phyloP scores from a whole-genome alignment of 1,139 yeast species.

The Kodamaea arcana region DNA sequence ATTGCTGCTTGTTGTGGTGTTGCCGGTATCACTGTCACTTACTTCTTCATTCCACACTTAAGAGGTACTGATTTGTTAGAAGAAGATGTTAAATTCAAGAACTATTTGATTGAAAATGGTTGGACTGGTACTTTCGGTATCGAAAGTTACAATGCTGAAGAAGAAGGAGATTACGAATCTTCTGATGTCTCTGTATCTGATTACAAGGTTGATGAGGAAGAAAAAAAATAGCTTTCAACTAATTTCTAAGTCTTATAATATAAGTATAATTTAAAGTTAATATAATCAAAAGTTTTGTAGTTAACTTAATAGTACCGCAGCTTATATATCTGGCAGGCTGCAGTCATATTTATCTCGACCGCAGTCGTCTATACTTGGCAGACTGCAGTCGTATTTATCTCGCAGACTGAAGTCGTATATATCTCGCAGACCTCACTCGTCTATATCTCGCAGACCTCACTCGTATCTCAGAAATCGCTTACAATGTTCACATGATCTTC shows the following conservation, averaged over 20 bases:
- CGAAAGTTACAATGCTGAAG: conserved; percentile 19
- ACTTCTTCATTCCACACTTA: conserved; percentile 62
- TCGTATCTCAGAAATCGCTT: too few relatives aligned
- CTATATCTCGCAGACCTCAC: too few relatives aligned
- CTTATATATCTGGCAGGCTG: too few relatives aligned
- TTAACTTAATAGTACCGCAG: too few relatives aligned
- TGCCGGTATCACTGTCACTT: conserved; percentile 60
- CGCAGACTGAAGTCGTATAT: too few relatives aligned
- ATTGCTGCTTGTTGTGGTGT: conserved; percentile 70
- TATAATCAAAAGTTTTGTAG: too few relatives aligned
- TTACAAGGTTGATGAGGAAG: background rate
- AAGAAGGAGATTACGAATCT: conserved; percentile 8
- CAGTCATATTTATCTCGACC: too few relatives aligned
- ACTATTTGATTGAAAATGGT: conserved; percentile 57
- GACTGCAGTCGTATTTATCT: too few relatives aligned
- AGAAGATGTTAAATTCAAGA: conserved; percentile 62
- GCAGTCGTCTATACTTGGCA: too few relatives aligned
- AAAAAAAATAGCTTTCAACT: too few relatives aligned
- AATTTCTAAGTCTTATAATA: background rate
- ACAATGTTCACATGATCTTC: too few relatives aligned
- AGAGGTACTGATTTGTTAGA: conserved; percentile 61
- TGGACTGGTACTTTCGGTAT: conserved; percentile 62
- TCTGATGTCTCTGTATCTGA: background rate
- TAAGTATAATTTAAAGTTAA: background rate
- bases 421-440: too few relatives aligned